A percentile compares a stretch with the other conserved stretches of the same genome.
These are phyloP conservation scores for Alternaria viburni DNA, from an alignment of 2,329 filamentous ascomycete species.

Conservation along the genomic window DNA sequence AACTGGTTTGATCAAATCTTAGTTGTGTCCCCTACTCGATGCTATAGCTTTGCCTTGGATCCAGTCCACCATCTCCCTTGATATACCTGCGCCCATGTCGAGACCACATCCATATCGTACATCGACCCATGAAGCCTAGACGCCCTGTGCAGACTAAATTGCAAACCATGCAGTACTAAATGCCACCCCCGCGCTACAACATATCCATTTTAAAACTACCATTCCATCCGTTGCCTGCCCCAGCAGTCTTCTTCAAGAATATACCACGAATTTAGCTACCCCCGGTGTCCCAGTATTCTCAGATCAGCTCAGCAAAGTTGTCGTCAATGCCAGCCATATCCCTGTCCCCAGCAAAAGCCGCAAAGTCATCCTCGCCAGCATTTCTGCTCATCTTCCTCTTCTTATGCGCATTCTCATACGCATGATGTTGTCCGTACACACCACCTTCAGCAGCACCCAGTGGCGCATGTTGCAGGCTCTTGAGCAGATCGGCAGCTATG, in stretches of 20 bases:
- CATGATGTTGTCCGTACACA: slow-evolving; percentile 28
- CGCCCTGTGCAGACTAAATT: neutral
- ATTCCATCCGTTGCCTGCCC: neutral
- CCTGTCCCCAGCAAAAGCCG: slow-evolving; percentile 53
- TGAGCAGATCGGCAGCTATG: slow-evolving; percentile 39
- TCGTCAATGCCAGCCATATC: slow-evolving; percentile 65
- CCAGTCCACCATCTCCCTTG: neutral
- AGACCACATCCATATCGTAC: neutral
- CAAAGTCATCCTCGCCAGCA: slow-evolving; percentile 46
- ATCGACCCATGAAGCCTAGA: neutral
- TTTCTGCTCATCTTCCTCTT: slow-evolving; percentile 48
- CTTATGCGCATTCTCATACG: slow-evolving; percentile 37
- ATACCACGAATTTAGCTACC: neutral
- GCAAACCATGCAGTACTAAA: neutral
- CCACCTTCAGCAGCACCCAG: slow-evolving; percentile 27
- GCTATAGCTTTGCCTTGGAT: neutral
- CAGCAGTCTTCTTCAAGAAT: too few relatives aligned
- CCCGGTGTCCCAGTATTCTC: neutral
- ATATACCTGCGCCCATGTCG: neutral
- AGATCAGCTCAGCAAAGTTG: slow-evolving; percentile 64
- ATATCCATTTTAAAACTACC: neutral
- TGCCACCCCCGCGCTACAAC: neutral
- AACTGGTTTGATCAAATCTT: neutral
- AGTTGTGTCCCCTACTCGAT: neutral
- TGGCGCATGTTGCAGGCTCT: slow-evolving; percentile 38